Conservation (phyloP, 2,329 filamentous ascomycete genomes). For the Penicillium palitans region DNA sequence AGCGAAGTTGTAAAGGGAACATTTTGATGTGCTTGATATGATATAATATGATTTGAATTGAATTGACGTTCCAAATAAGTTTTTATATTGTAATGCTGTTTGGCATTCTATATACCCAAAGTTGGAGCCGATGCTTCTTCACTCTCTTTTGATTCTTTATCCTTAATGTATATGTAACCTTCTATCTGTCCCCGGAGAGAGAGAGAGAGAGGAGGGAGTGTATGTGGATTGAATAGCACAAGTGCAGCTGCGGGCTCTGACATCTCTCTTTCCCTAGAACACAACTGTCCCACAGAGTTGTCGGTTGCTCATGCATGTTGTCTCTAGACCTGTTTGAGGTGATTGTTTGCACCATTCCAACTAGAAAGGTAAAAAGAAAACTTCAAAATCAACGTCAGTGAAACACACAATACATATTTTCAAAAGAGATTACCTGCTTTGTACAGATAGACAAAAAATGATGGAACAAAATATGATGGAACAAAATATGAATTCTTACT, state of each 20-base stretch:
- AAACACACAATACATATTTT: too few relatives aligned
- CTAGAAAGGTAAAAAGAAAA: background rate
- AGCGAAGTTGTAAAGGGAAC: constrained; percentile 29
- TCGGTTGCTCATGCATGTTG: background rate
- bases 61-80: background rate
- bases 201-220: too few relatives aligned
- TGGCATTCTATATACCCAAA: background rate
- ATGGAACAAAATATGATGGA: too few relatives aligned
- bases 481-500: background rate
- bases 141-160: too few relatives aligned
- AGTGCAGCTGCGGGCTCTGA: background rate
- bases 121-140: too few relatives aligned
- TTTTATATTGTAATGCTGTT: background rate
- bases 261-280: background rate
- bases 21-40: background rate
- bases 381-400: too few relatives aligned
- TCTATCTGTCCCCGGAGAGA: too few relatives aligned
- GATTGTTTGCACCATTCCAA: background rate
- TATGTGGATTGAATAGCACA: background rate
- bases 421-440: background rate
- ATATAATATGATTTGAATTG: background rate
- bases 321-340: background rate
- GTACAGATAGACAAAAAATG: background rate
- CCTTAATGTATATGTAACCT: too few relatives aligned
- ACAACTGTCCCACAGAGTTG: background rate